Conservation (phyloP, 495 filamentous ascomycete genomes). For the Glarea lozoyensis region DNA sequence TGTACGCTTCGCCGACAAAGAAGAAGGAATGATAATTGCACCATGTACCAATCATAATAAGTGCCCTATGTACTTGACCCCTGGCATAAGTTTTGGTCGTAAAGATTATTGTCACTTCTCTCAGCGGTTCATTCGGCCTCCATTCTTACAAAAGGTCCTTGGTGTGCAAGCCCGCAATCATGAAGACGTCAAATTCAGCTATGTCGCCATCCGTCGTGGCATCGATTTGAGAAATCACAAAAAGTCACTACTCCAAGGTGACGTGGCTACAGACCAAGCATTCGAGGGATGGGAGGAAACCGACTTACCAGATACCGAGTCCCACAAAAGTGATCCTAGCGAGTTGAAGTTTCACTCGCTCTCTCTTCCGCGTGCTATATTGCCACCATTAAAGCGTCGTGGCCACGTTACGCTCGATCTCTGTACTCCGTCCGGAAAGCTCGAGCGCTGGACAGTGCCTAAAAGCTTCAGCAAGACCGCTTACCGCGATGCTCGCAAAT, state of each 20-base stretch:
- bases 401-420: slow-evolving; percentile 85
- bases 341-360: slow-evolving; percentile 38
- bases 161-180: slow-evolving; percentile 64
- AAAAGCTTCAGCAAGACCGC: slow-evolving; percentile 69
- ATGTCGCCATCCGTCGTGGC: slow-evolving; percentile 79
- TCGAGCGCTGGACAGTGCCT: slow-evolving; percentile 94
- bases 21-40: slow-evolving; percentile 85
- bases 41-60: slow-evolving; percentile 86
- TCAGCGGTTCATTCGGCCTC: slow-evolving; percentile 79
- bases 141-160: slow-evolving; percentile 72
- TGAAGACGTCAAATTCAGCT: slow-evolving; percentile 85
- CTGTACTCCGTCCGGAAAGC: slow-evolving; percentile 74
- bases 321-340: slow-evolving; percentile 2
- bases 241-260: slow-evolving; percentile 25
- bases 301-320: slow-evolving; percentile 10
- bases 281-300: slow-evolving; percentile 39
- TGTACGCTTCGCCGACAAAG: slow-evolving; percentile 40
- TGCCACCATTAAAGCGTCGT: slow-evolving; percentile 74
- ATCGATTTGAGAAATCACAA: slow-evolving; percentile 37
- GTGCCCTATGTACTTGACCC: slow-evolving; percentile 78
- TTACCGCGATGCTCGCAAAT: slow-evolving; percentile 86
- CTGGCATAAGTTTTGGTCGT: slow-evolving; percentile 59
- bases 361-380: slow-evolving; percentile 67
- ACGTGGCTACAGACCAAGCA: slow-evolving; percentile 37
- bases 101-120: slow-evolving; percentile 87